phyloP scores from a whole-genome alignment of 768 basidiomycete genomes.

The Coprinopsis strossmayeri region DNA sequence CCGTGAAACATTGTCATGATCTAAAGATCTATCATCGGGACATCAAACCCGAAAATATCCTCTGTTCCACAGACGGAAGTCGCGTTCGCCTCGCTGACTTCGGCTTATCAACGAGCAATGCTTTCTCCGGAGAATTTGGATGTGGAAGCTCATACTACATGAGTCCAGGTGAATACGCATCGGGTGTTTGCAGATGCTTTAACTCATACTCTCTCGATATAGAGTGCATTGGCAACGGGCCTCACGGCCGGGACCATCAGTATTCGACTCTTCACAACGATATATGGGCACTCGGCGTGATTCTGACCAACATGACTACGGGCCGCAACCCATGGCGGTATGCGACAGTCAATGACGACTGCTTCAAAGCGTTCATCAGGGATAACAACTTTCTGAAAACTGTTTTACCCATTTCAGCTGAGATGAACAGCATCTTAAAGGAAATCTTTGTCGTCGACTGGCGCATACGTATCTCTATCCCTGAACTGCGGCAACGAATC shows the following conservation, averaged over 20 bases:
- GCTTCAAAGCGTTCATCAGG: constrained; percentile 57
- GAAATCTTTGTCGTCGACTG: constrained; percentile 69
- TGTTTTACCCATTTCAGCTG: constrained; percentile 67
- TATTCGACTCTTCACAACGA: constrained; percentile 62
- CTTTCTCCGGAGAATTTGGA: constrained; percentile 41
- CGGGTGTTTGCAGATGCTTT: too few relatives aligned
- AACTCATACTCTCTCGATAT: constrained; percentile 10
- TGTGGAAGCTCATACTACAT: constrained; percentile 62
- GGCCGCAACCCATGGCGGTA: constrained; percentile 74
- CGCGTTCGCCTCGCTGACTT: constrained; percentile 69
- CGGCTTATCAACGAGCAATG: constrained; percentile 54
- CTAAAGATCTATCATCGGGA: constrained; percentile 77
- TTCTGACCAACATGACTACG: constrained; percentile 78
- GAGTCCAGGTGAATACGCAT: constrained; percentile 71
- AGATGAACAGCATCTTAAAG: constrained; percentile 60
- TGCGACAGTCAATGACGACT: constrained; percentile 60
- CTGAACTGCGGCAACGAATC: constrained; percentile 31
- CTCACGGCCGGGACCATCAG: constrained; percentile 28
- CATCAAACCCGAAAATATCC: constrained; percentile 80
- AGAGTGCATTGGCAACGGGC: constrained; percentile 47
- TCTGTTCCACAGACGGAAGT: constrained; percentile 48
- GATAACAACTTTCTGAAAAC: constrained; percentile 58
- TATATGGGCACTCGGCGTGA: constrained; percentile 72
- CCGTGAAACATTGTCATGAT: constrained; percentile 67
- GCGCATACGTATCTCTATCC: constrained; percentile 51